A percentile compares a stretch with the other conserved stretches of the same genome.
phyloP scores from a whole-genome alignment of 1,284 basidiomycete species.

The Fomitopsis palustris region DNA sequence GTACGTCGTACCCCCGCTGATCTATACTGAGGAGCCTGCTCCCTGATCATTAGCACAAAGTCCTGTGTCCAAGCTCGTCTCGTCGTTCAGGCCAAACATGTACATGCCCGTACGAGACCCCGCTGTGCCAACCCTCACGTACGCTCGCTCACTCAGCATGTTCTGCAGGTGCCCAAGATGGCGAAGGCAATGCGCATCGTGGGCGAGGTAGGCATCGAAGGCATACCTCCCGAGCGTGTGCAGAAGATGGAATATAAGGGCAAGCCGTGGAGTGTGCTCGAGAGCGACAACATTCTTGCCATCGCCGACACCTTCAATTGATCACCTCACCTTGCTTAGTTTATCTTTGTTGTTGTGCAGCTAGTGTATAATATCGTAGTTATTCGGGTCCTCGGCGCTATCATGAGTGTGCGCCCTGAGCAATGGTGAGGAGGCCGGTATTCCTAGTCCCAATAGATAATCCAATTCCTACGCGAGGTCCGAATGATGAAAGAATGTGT shows the following conservation, averaged over 20 bases:
- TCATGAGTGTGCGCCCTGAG: too few relatives aligned
- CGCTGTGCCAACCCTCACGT: not conserved
- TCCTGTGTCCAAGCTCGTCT: not conserved
- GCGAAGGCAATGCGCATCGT: slow-evolving; percentile 10
- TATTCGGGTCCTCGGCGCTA: too few relatives aligned
- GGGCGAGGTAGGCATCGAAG: slow-evolving; percentile 7
- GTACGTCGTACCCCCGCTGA: too few relatives aligned
- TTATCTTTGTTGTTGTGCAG: not conserved
- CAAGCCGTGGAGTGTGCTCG: not conserved
- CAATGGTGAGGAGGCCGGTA: too few relatives aligned
- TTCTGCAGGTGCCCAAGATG: slow-evolving; percentile 6
- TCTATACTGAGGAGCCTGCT: too few relatives aligned
- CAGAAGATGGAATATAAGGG: not conserved
- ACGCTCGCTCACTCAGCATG: not conserved
- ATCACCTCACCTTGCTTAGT: not conserved
- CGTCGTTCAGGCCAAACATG: not conserved
- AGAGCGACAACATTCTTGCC: not conserved
- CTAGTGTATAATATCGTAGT: too few relatives aligned
- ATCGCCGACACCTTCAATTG: not conserved
- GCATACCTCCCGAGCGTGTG: slow-evolving; percentile 6
- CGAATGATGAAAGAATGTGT: too few relatives aligned
- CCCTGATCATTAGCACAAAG: not conserved
- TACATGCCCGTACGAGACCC: not conserved
- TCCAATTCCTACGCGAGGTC: too few relatives aligned
- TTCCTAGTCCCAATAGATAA: too few relatives aligned